Base-by-base conservation (phyloP, 78 protist species). In the Dictyostelium capitatum region DNA sequence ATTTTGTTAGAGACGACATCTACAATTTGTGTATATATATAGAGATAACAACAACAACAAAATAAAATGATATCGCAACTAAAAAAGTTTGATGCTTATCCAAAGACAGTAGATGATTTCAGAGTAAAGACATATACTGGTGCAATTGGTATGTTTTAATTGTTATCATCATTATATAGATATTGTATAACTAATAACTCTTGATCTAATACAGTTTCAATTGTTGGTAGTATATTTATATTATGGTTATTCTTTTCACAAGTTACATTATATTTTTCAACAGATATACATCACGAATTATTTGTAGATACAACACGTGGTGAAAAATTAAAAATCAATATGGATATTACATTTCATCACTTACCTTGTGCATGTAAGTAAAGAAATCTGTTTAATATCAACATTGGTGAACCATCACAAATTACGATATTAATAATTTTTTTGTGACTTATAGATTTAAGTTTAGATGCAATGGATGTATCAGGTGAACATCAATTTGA, bases 21-120 rank as follows among this genome's bases (percentile, higher is more conserved):
- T 19, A 54, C 62, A 54, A 54, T 12, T n/a, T n/a, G n/a, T 54
- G 62, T 54, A 54, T 2, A 54, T 54, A 54, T 54, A 12, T 54
- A 54, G 72, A 53, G 19, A 15, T 15, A 15, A 15, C 43, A 37
- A 37, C 43, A 37, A n/a, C n/a, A 48, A 48, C 53, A 48, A 48
- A 65, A 65, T n/a, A n/a, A 37, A 20, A 25, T 75, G 62, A 23
- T 75, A 75, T 48, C 56, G 25, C 56, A 75, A 72, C 80, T 97
- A 23, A 92, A 95, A 94, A 53, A 64, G 37, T 53, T 97, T 64
- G 98, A 97, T 43, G 97, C 96, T 12, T 97, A 97, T 65, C 98
- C 98, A 28, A 97, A 97, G 95, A 96, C 97, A 15, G 78, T 91
- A 10, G 98, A 97, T 43, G 98, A 97, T 67, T 97, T 97, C 51